Evolutionary conservation across 148 eudicot species (phyloP).

Genomic region (Spergularia marina): DNA sequence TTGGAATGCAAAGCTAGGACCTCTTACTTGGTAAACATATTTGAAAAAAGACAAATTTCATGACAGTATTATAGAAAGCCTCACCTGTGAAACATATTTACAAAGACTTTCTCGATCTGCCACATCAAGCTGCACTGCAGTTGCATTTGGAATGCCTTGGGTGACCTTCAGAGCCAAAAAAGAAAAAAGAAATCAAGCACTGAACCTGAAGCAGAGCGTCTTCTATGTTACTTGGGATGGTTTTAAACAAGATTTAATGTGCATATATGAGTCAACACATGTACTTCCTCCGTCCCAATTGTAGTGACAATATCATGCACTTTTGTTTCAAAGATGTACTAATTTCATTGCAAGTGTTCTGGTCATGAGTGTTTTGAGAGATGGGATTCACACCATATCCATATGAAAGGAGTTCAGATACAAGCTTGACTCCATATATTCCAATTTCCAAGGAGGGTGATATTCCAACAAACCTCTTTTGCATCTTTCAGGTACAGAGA

Average conservation of each 20-base stretch:
- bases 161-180: slow-evolving; percentile 44
- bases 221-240: background rate
- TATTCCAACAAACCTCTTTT: slow-evolving; percentile 60
- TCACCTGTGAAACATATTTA: slow-evolving; percentile 71
- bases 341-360: no score
- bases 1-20: background rate
- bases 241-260: background rate
- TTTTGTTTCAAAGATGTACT: background rate
- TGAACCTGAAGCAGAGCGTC: background rate
- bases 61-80: background rate
- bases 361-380: no score
- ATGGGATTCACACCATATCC: background rate
- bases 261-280: background rate
- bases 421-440: no score
- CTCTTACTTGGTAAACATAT: background rate
- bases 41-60: background rate
- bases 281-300: background rate
- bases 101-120: slow-evolving; percentile 48
- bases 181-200: slow-evolving; percentile 4
- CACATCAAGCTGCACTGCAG: slow-evolving; percentile 83
- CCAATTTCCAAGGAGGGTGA: no score
- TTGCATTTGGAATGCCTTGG: slow-evolving; percentile 84
- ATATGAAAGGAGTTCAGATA: background rate
- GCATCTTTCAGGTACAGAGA: slow-evolving; percentile 86
- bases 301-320: background rate